Percentiles rank a stretch among this genome's conserved stretches.
phyloP scores from a whole-genome alignment of 176 grass and related monocot species.

The Canna indica region DNA sequence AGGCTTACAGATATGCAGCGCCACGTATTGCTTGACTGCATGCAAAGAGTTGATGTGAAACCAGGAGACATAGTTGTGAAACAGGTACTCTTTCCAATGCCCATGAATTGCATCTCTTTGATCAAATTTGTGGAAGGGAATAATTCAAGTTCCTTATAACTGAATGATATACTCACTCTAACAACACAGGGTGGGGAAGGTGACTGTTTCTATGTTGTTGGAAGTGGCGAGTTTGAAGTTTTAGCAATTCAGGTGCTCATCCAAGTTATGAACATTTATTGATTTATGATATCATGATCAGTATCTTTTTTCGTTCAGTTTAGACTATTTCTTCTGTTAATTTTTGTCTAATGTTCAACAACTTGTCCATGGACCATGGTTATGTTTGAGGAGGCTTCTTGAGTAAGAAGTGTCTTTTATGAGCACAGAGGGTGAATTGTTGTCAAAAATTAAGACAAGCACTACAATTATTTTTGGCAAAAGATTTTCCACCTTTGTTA shows the following conservation, averaged over 20 bases:
- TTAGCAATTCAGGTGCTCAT: slow-evolving; percentile 71
- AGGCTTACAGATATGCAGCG: slow-evolving; percentile 88
- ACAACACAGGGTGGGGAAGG: slow-evolving; percentile 65
- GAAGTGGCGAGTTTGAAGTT: slow-evolving; percentile 96
- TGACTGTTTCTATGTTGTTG: slow-evolving; percentile 96
- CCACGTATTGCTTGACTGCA: slow-evolving; percentile 93
- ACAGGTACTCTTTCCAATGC: slow-evolving; percentile 36
- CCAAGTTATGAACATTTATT: background rate
- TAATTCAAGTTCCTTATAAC: background rate
- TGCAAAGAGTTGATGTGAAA: slow-evolving; percentile 83
- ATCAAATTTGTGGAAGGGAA: background rate
- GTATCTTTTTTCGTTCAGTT: background rate
- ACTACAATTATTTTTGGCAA: too few species aligned
- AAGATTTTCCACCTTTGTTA: too few species aligned
- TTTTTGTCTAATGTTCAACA: background rate
- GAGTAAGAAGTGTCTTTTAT: background rate
- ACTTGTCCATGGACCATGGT: background rate
- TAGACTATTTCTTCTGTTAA: background rate
- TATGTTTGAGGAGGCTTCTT: background rate
- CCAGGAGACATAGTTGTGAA: slow-evolving; percentile 77
- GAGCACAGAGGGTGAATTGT: background rate
- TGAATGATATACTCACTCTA: slow-evolving; percentile 10
- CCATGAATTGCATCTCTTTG: slow-evolving; percentile 10
- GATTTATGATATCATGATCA: background rate
- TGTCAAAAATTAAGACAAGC: background rate